phyloP scores from a whole-genome alignment of 306 rosid species.

The Prosopis cineraria region DNA sequence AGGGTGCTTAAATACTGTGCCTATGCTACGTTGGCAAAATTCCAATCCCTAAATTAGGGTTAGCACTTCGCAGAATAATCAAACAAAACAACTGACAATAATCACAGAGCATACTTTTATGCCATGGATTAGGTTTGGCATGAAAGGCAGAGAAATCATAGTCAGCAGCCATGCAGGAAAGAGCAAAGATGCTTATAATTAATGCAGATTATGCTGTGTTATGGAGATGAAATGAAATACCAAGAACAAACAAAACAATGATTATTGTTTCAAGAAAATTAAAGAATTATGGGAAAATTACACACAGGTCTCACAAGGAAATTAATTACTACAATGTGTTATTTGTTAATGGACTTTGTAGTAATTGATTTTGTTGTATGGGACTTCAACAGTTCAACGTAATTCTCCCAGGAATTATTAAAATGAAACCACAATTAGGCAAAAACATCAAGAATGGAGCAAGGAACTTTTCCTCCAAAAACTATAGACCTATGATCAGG shows the following conservation, averaged over 20 bases:
- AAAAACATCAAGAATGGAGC: constrained; percentile 9
- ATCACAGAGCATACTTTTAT: neutral
- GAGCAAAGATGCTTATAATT: constrained; percentile 15
- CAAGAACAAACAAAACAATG: constrained; percentile 1
- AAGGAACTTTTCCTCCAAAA: neutral
- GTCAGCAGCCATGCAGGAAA: constrained; percentile 14
- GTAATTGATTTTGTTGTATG: no score
- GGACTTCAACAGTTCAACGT: no score
- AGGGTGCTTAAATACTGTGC: neutral
- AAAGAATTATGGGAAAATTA: no score
- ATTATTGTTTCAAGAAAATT: neutral
- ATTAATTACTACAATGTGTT: no score
- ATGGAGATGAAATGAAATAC: constrained; percentile 23
- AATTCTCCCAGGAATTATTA: no score
- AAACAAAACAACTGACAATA: constrained; percentile 30
- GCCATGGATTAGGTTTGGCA: neutral
- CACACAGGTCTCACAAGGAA: no score
- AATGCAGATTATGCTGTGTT: neutral
- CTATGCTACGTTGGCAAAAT: constrained; percentile 2
- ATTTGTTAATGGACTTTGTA: no score
- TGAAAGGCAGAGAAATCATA: constrained; percentile 8
- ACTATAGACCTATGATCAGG: neutral
- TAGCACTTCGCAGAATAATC: constrained; percentile 26
- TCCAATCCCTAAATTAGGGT: constrained; percentile 1
- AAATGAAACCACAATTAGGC: constrained; percentile 4